phyloP scores from a whole-genome alignment of 345 rosid genomes.

The Murraya koenigii region DNA sequence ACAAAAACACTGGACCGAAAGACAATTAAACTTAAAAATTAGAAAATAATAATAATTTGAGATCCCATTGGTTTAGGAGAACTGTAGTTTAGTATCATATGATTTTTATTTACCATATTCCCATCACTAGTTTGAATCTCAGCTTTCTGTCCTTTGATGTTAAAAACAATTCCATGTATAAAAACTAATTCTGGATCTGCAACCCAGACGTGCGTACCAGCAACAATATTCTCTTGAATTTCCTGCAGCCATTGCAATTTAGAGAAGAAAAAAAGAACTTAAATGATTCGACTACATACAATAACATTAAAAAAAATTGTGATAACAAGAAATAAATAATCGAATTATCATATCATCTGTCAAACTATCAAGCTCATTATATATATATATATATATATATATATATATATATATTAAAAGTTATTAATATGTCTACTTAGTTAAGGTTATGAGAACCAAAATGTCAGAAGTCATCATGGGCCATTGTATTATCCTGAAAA shows the following conservation, averaged over 20 bases:
- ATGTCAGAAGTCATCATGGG: neutral
- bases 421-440: neutral
- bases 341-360: neutral
- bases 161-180: constrained; percentile 65
- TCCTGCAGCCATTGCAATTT: constrained; percentile 27
- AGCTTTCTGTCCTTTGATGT: constrained; percentile 51
- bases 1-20: neutral
- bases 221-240: constrained; percentile 36
- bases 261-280: constrained; percentile 3
- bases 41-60: neutral
- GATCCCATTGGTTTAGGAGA: neutral
- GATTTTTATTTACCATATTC: constrained; percentile 37
- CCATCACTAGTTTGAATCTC: constrained; percentile 52
- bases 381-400: too few relatives aligned
- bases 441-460: neutral
- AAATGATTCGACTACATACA: constrained; percentile 2
- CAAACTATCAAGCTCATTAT: neutral
- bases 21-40: neutral
- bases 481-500: too few relatives aligned
- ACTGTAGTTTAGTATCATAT: neutral
- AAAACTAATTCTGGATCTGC: constrained; percentile 61
- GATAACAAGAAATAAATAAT: neutral
- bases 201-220: constrained; percentile 80
- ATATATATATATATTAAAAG: too few relatives aligned
- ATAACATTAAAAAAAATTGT: neutral